phyloP scores from a whole-genome alignment of 805 yeast species.

The Blastobotrys attinorum region DNA sequence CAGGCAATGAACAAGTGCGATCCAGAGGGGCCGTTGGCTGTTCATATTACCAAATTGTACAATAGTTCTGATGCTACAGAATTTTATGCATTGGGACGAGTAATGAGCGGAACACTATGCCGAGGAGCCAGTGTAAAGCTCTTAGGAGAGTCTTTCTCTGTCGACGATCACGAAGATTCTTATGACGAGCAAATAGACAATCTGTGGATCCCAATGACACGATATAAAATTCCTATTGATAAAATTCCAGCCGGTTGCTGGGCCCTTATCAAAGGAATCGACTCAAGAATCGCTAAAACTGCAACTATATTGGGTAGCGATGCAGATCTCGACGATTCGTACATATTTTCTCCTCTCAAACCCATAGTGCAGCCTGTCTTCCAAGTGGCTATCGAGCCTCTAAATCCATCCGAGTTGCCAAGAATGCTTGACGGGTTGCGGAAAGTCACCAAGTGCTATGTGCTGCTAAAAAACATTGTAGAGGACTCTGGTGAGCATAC shows the following conservation, averaged over 20 bases:
- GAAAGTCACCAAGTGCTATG: conserved; percentile 52
- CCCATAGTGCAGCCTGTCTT: conserved; percentile 51
- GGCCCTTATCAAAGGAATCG: conserved; percentile 60
- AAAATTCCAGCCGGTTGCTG: conserved; percentile 58
- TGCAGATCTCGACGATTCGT: conserved; percentile 21
- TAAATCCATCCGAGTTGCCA: conserved; percentile 70
- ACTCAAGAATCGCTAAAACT: conserved; percentile 45
- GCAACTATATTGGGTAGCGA: conserved; percentile 44
- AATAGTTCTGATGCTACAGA: conserved; percentile 46
- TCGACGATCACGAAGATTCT: conserved; percentile 49
- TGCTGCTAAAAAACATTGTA: conserved; percentile 58
- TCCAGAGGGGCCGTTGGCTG: conserved; percentile 38
- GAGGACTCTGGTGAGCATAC: conserved; percentile 89
- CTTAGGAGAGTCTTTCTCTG: conserved; percentile 44
- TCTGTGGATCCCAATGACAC: conserved; percentile 52
- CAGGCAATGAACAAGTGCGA: conserved; percentile 29
- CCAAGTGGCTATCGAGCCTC: conserved; percentile 79
- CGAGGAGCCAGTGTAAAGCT: conserved; percentile 43
- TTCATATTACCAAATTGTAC: conserved; percentile 50
- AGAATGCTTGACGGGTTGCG: conserved; percentile 62
- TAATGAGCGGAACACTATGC: conserved; percentile 52
- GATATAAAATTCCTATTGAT: conserved; percentile 53
- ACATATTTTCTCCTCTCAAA: conserved; percentile 36
- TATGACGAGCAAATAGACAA: conserved; percentile 29
- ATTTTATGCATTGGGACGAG: conserved; percentile 52